These are phyloP conservation scores for Saccharomycopsis sp. DNA, from an alignment of 805 yeast genomes.

Conservation along the genomic window DNA sequence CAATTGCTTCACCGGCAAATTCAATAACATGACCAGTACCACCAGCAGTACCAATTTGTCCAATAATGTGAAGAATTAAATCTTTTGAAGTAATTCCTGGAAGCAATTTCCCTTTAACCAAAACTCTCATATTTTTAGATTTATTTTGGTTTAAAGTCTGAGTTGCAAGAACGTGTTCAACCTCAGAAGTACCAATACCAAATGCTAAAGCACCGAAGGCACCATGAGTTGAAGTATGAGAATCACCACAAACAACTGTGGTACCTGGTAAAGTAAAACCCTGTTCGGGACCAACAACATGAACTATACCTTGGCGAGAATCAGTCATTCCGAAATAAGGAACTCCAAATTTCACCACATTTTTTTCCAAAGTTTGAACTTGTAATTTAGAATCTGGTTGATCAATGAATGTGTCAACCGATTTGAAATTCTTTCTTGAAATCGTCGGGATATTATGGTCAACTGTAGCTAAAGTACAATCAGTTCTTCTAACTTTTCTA, in stretches of 20 bases:
- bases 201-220: slow-evolving; percentile 97
- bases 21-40: slow-evolving; percentile 97
- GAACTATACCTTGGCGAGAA: slow-evolving; percentile 95
- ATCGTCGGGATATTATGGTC: slow-evolving; percentile 97
- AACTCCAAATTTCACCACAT: slow-evolving; percentile 82
- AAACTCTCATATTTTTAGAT: slow-evolving; percentile 91
- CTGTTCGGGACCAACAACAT: slow-evolving; percentile 98
- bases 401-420: slow-evolving; percentile 71
- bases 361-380: slow-evolving; percentile 85
- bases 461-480: slow-evolving; percentile 90
- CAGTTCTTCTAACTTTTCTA: slow-evolving; percentile 82
- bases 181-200: slow-evolving; percentile 99
- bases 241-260: slow-evolving; percentile 98
- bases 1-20: slow-evolving; percentile 93
- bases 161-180: slow-evolving; percentile 96
- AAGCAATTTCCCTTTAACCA: slow-evolving; percentile 73
- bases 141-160: slow-evolving; percentile 92
- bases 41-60: slow-evolving; percentile 97
- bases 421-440: slow-evolving; percentile 70
- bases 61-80: slow-evolving; percentile 87
- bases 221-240: slow-evolving; percentile 98
- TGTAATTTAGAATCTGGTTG: slow-evolving; percentile 91
- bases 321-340: slow-evolving; percentile 94
- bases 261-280: slow-evolving; percentile 98
- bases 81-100: slow-evolving; percentile 96